Conservation (phyloP, 2,329 filamentous ascomycete species). For the Calonectria pteridis region DNA sequence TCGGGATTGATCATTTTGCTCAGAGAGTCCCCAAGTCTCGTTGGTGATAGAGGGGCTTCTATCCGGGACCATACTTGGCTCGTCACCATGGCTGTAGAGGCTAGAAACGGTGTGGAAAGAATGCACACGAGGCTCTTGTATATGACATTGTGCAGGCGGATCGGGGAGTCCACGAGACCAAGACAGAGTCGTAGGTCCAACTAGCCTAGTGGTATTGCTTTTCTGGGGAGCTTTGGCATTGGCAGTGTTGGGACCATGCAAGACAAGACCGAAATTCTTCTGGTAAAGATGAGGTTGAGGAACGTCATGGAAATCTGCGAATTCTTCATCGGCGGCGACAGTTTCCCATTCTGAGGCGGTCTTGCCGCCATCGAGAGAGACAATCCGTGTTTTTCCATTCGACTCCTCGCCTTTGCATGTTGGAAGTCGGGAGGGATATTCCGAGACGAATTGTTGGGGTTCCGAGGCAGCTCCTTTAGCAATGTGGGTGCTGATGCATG, state of each 20-base stretch:
- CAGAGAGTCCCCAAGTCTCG: neutral
- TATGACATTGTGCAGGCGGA: conserved; percentile 22
- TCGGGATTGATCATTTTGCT: neutral
- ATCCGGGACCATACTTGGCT: conserved; percentile 17
- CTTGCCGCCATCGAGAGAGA: conserved; percentile 32
- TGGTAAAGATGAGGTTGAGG: conserved; percentile 23
- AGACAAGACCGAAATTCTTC: conserved; percentile 31
- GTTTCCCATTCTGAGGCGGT: conserved; percentile 49
- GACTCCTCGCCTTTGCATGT: neutral
- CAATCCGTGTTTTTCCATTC: neutral
- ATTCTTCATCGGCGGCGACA: conserved; percentile 43
- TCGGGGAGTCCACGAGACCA: conserved; percentile 24
- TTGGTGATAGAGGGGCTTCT: conserved; percentile 10
- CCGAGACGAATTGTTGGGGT: conserved; percentile 31
- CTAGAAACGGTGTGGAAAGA: conserved; percentile 48
- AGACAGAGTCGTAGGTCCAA: conserved; percentile 13
- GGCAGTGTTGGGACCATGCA: conserved; percentile 23
- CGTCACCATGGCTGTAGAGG: conserved; percentile 40
- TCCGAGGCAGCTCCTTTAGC: conserved; percentile 14
- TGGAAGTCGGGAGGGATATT: conserved; percentile 26
- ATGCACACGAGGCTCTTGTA: conserved; percentile 26
- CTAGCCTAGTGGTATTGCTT: conserved; percentile 19
- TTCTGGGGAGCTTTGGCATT: neutral
- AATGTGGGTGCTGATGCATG: conserved; percentile 20
- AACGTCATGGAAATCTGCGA: conserved; percentile 19